Percentiles rank a stretch among this genome's conserved stretches.
phyloP scores from a whole-genome alignment of 2,329 filamentous ascomycete species.

The Pseudopyrenochaeta lycopersici region DNA sequence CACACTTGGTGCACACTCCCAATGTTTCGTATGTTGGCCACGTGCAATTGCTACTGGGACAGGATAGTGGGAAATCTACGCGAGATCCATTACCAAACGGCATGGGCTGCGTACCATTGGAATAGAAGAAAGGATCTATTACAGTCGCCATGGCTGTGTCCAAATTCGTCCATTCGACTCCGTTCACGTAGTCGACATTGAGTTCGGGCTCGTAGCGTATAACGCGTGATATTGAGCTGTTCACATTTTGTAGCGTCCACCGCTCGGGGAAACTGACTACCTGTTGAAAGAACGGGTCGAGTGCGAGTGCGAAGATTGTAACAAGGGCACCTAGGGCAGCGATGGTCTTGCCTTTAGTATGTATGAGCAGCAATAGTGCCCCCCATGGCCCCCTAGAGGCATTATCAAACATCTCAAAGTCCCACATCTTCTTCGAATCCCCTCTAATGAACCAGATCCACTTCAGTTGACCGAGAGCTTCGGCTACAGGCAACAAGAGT shows the following conservation, averaged over 20 bases:
- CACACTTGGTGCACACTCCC: slow-evolving; percentile 33
- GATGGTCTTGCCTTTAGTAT: slow-evolving; percentile 21
- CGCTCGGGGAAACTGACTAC: slow-evolving; percentile 21
- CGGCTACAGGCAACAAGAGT: slow-evolving; percentile 30
- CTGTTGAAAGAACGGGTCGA: slow-evolving; percentile 43
- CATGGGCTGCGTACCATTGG: slow-evolving; percentile 25
- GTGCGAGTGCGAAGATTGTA: slow-evolving; percentile 12
- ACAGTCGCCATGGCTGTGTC: neutral
- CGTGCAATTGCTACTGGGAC: slow-evolving; percentile 33
- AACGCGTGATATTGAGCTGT: slow-evolving; percentile 22
- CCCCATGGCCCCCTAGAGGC: slow-evolving; percentile 23
- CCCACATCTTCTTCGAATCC: slow-evolving; percentile 28
- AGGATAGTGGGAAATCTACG: slow-evolving; percentile 34
- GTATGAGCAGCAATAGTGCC: slow-evolving; percentile 16
- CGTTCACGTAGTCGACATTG: neutral
- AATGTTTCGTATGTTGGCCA: slow-evolving; percentile 32
- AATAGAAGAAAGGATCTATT: slow-evolving; percentile 21
- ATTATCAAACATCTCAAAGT: slow-evolving; percentile 45
- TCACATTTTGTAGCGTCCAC: slow-evolving; percentile 12
- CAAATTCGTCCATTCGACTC: neutral
- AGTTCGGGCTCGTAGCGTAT: slow-evolving; percentile 11
- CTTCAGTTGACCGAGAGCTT: slow-evolving; percentile 39
- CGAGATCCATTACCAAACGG: slow-evolving; percentile 21
- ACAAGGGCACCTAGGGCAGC: slow-evolving; percentile 16
- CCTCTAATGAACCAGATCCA: slow-evolving; percentile 32